Percentiles rank a stretch among this genome's conserved stretches.
Evolutionary conservation across 208 protist genomes (phyloP).

Genomic region (Vickermania ingenoplastis): DNA sequence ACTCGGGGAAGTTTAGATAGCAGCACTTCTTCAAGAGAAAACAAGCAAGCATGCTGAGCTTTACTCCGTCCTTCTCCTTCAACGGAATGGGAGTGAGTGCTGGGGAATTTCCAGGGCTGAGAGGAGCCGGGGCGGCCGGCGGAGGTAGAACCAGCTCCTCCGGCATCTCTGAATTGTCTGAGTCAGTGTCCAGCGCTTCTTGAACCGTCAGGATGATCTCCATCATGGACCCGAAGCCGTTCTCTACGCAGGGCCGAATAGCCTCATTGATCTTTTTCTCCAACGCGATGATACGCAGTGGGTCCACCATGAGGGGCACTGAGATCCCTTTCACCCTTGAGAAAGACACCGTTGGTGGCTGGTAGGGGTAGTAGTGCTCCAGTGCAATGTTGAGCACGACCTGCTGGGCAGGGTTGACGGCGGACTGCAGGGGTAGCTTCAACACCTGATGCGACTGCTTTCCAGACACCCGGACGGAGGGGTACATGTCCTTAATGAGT

Average conservation of each 20-base stretch:
- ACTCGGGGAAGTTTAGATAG: constrained; percentile 64
- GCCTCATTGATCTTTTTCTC: constrained; percentile 33
- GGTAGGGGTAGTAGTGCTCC: constrained; percentile 66
- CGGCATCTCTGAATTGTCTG: constrained; percentile 6
- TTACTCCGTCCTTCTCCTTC: constrained; percentile 45
- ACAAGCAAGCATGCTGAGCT: constrained; percentile 53
- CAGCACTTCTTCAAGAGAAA: constrained; percentile 73
- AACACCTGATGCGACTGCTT: constrained; percentile 37
- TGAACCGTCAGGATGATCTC: constrained; percentile 54
- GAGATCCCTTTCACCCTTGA: constrained; percentile 13
- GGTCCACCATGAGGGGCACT: constrained; percentile 20
- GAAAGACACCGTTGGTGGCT: constrained; percentile 29
- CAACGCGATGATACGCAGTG: constrained; percentile 37
- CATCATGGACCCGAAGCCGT: constrained; percentile 57
- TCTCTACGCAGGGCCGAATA: constrained; percentile 43
- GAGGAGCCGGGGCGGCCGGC: background rate
- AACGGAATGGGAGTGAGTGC: constrained; percentile 43
- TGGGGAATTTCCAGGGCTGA: constrained; percentile 7
- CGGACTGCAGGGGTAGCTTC: constrained; percentile 28
- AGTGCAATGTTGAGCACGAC: constrained; percentile 39
- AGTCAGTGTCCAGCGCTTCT: constrained; percentile 19
- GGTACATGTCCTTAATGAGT: constrained; percentile 47
- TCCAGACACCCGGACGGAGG: constrained; percentile 35
- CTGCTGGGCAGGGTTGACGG: constrained; percentile 20
- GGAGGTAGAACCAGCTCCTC: background rate